These are phyloP conservation scores for Lactifluus pinguis DNA, from an alignment of 768 basidiomycete genomes.

Conservation along the genomic window DNA sequence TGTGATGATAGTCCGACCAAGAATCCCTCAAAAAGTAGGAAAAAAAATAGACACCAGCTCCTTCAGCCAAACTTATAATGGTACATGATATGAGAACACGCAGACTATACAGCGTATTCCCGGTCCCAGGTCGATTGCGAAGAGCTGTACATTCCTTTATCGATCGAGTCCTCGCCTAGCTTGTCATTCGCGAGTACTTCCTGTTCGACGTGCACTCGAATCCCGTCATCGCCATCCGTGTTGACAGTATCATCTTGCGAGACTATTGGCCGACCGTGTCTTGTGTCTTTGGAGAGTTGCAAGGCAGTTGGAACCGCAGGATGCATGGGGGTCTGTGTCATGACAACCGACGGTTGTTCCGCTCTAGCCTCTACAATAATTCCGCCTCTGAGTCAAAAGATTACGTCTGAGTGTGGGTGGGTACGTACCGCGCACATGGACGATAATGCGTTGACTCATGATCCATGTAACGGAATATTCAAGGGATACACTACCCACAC, in stretches of 20 bases:
- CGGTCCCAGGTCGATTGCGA: background rate
- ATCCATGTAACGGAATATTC: slow-evolving; percentile 30
- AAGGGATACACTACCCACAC: slow-evolving; percentile 23
- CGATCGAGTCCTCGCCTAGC: background rate
- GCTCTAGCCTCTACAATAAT: slow-evolving; percentile 20
- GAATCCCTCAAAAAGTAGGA: background rate
- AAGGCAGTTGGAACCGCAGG: background rate
- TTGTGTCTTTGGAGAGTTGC: background rate
- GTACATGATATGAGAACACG: background rate
- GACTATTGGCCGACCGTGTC: background rate
- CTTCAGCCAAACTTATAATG: background rate
- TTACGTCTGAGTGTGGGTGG: background rate
- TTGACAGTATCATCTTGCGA: background rate
- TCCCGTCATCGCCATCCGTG: slow-evolving; percentile 4
- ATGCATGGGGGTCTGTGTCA: background rate
- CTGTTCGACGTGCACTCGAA: slow-evolving; percentile 15
- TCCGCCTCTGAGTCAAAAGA: background rate
- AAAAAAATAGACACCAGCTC: no score
- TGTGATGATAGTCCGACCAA: no score
- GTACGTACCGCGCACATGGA: slow-evolving; percentile 27
- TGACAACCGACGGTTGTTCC: background rate
- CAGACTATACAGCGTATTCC: background rate
- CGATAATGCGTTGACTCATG: slow-evolving; percentile 30
- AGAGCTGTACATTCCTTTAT: background rate
- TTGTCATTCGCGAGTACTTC: background rate